A percentile compares a stretch with the other conserved stretches of the same genome.
Evolutionary conservation across 2,329 filamentous ascomycete genomes (phyloP).

Genomic region (Cladosporium sp.): DNA sequence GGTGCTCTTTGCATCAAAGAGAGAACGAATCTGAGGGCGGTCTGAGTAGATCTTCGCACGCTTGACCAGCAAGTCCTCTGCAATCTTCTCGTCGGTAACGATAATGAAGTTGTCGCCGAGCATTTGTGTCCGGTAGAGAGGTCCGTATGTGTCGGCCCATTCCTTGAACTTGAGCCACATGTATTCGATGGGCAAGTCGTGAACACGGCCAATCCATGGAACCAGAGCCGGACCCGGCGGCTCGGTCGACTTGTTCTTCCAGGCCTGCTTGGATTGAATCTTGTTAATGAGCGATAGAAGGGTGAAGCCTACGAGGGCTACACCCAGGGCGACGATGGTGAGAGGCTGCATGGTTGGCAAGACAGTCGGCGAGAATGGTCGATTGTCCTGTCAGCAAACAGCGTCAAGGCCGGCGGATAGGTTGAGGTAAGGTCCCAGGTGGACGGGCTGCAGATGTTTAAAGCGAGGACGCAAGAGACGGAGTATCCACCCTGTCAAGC

Average conservation of each 20-base stretch:
- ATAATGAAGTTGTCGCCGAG: slow-evolving; percentile 41
- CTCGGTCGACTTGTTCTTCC: slow-evolving; percentile 31
- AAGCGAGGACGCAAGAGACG: not conserved
- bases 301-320: slow-evolving; percentile 35
- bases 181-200: slow-evolving; percentile 43
- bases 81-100: slow-evolving; percentile 47
- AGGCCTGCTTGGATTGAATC: slow-evolving; percentile 23
- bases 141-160: slow-evolving; percentile 32
- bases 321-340: slow-evolving; percentile 22
- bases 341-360: slow-evolving; percentile 34
- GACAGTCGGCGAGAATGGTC: not conserved
- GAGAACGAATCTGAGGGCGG: slow-evolving; percentile 43
- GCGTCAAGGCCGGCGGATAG: slow-evolving; percentile 1
- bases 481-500: slow-evolving; percentile 4
- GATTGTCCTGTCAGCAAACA: not conserved
- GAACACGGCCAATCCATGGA: slow-evolving; percentile 34
- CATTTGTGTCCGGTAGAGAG: slow-evolving; percentile 31
- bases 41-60: slow-evolving; percentile 48
- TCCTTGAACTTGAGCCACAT: slow-evolving; percentile 50
- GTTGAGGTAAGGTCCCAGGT: not conserved
- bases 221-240: slow-evolving; percentile 36
- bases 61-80: slow-evolving; percentile 49
- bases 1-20: slow-evolving; percentile 51
- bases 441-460: slow-evolving; percentile 4
- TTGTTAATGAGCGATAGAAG: slow-evolving; percentile 30